Evolutionary conservation across 202 grass and related monocot genomes (phyloP), one percentile per base, ranked within the genome.

Genomic region (Panicum hallii): DNA sequence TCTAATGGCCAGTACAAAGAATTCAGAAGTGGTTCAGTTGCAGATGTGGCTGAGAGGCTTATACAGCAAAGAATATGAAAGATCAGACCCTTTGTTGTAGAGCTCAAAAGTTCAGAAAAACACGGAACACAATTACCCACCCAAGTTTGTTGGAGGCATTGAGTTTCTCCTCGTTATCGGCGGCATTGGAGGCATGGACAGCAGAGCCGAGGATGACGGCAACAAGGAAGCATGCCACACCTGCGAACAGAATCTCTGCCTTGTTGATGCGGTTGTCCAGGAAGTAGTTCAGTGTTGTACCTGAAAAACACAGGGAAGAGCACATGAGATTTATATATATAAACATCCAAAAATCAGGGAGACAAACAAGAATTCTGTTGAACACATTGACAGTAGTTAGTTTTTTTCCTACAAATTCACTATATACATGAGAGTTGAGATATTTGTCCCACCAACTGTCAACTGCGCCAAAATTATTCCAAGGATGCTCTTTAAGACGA

Each of bases 251-350:
- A 91, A 99, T 94, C 76, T 96, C 93, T 48, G 93, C 93, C 43
- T 26, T 91, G 82, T 97, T 99, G 81, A 99, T 97, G 44, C 88
- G 91, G 69, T 91, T 84, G 78, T 99, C 97, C 26, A 99, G 90
- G 87, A 97, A 97, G 80, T 99, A 99, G 60, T 99, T 99, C 73
- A 99, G 70, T 10, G 93, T 97, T 38, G 97, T 99, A 34, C 97
- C 97, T 99, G 79, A 60, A 92, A 92, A 89, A 75, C 32, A 41
- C 48, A 79, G 20, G 54, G 20, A 11, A n/a, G n/a, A 52, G 5
- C 15, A 15, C 20, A 67, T 62, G 44, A 14, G 42, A 56, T 34
- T 88, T 75, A 7, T 14, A 50, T 13, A 3, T 63, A 74, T 53
- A 80, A 49, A 87, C 76, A 45, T 64, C 26, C 17, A 62, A 71